Conservation (phyloP, 345 rosid species). For the Bruguiera parviflora region DNA sequence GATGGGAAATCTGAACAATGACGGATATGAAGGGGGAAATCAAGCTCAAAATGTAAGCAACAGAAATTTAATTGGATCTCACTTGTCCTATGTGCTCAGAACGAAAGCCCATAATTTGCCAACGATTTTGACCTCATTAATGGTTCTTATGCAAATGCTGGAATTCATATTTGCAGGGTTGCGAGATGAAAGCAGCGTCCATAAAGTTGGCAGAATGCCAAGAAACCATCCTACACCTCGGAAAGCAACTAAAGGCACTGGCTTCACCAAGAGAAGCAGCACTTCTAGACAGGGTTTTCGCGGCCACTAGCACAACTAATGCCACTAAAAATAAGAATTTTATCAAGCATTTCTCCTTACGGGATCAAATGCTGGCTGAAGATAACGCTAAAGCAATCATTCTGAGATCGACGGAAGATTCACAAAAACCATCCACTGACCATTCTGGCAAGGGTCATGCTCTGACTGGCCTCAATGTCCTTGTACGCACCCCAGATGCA, state of each 20-base stretch:
- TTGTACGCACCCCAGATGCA: conserved; percentile 30
- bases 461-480: conserved; percentile 11
- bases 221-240: conserved; percentile 69
- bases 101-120: background rate
- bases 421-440: conserved; percentile 6
- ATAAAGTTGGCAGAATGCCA: conserved; percentile 83
- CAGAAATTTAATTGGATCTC: too few species aligned
- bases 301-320: conserved; percentile 22
- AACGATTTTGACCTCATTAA: background rate
- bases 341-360: conserved; percentile 48
- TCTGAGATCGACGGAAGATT: conserved; percentile 30
- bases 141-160: conserved; percentile 2
- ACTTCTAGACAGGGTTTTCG: conserved; percentile 40
- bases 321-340: conserved; percentile 26
- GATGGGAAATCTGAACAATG: conserved; percentile 38
- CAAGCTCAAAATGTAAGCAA: conserved; percentile 53
- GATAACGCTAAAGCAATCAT: conserved; percentile 41
- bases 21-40: conserved; percentile 41
- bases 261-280: conserved; percentile 49
- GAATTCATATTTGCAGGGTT: conserved; percentile 43
- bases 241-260: conserved; percentile 75
- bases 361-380: conserved; percentile 61
- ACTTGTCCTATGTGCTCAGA: too few species aligned
- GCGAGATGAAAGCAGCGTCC: conserved; percentile 67
- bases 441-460: conserved; percentile 22